These are phyloP conservation scores for Umbelopsis vinacea DNA, from an alignment of 192 early-diverging fungal genomes.

Conservation along the genomic window DNA sequence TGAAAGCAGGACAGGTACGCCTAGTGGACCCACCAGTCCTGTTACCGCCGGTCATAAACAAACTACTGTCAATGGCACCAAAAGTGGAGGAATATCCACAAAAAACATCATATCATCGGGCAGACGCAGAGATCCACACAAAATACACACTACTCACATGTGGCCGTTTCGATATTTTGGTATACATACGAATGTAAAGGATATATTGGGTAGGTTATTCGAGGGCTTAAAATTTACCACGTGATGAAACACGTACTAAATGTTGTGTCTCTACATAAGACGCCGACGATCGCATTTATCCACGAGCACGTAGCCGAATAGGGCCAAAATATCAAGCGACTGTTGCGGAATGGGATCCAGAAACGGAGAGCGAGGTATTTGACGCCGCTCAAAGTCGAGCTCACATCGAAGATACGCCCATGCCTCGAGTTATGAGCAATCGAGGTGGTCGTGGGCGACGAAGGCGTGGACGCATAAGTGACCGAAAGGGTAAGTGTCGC, in stretches of 20 bases:
- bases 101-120: background rate
- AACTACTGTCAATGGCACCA: background rate
- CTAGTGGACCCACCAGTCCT: constrained; percentile 14
- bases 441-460: background rate
- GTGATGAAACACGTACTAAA: no score
- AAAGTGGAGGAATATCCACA: background rate
- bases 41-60: background rate
- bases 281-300: constrained; percentile 79
- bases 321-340: constrained; percentile 84
- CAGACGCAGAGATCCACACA: constrained; percentile 47
- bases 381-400: background rate
- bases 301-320: constrained; percentile 76
- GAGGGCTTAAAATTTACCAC: no score
- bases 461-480: background rate
- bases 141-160: constrained; percentile 59
- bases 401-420: background rate
- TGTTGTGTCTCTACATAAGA: constrained; percentile 37
- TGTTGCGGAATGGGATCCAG: constrained; percentile 55
- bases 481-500: background rate
- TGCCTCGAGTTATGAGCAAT: background rate
- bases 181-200: constrained; percentile 73
- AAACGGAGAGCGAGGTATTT: constrained; percentile 14
- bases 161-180: constrained; percentile 95
- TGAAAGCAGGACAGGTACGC: constrained; percentile 33
- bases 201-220: constrained; percentile 60